Base-by-base conservation (phyloP, 805 yeast species). In the Wickerhamomyces rabaulensis region DNA sequence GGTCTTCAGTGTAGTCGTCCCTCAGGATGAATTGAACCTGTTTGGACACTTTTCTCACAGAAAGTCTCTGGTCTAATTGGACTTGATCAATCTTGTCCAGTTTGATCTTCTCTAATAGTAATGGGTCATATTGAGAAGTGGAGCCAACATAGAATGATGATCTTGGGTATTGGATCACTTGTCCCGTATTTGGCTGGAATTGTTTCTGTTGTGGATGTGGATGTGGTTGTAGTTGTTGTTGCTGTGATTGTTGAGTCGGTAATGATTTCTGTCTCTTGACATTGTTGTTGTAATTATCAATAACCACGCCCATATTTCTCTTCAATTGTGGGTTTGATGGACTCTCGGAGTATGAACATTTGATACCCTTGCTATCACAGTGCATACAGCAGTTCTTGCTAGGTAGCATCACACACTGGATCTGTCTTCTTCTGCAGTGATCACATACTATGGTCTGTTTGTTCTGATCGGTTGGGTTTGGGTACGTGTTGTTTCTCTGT, bases 121-220 rank as follows among this genome's bases (percentile, higher is more conserved):
- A 73, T 22, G 79, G 71, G 62, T 92, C 98, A 61, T 83, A 88
- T 25, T 87, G 74, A 16, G 97, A 89, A 0, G 96, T 86, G 1
- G 95, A 82, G 1, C 98, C 97, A 19, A 91, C 83, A 56, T 81
- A 86, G 58, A 88, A 88, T 17, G 96, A 84, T 0, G 96, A 89
- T 47, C 97, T 70, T 1, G 98, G 97, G 57, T 82, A 88, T 61
- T 89, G 97, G 19, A 87, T 66, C n/a, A 87, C 77, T 27, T 60
- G 56, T 23, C 44, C 43, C 13, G 45, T 38, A 29, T 51, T 48
- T 20, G 38, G 47, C 42, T 50, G 48, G 49, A 33, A 52, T 46
- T 45, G 49, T 40, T 45, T 47, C 19, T 44, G 54, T 17, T 48
- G 49, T 15, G 36, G 43, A 15, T 39, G 44, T 31, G 15, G 39